Percentiles rank a stretch among this genome's conserved stretches.
Conservation (phyloP, 441 rosid species). For the Croton laevigatus region DNA sequence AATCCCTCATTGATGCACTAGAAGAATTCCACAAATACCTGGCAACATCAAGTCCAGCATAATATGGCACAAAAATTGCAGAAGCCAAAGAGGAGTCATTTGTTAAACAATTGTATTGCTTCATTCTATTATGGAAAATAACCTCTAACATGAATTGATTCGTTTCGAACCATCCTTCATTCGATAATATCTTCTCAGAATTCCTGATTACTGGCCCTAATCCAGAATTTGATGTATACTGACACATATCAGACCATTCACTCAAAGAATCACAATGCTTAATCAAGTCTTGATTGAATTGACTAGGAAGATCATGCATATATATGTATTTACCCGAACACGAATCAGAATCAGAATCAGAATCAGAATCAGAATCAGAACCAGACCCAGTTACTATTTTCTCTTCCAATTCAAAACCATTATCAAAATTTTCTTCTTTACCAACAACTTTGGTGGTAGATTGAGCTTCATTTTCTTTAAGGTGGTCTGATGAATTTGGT, state of each 20-base stretch:
- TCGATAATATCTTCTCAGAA: constrained; percentile 34
- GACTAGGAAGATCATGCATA: constrained; percentile 50
- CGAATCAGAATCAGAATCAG: constrained; percentile 32
- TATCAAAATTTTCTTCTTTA: not conserved
- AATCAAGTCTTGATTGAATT: constrained; percentile 61
- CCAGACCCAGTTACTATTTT: constrained; percentile 1
- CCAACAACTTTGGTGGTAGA: constrained; percentile 5
- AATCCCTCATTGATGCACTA: constrained; percentile 41
- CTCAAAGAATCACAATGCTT: constrained; percentile 52
- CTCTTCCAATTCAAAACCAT: not conserved
- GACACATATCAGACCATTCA: constrained; percentile 68
- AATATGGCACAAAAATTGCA: constrained; percentile 68
- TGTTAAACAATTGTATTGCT: constrained; percentile 67
- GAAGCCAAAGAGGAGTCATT: constrained; percentile 61
- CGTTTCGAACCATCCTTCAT: constrained; percentile 64
- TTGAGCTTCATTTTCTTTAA: constrained; percentile 23
- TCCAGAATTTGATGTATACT: constrained; percentile 46
- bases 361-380: constrained; percentile 16
- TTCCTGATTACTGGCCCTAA: constrained; percentile 49
- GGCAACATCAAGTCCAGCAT: constrained; percentile 71
- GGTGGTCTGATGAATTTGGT: constrained; percentile 14
- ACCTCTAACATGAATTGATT: constrained; percentile 73
- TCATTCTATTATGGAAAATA: constrained; percentile 76
- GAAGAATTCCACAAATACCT: constrained; percentile 66
- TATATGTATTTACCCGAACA: constrained; percentile 58